Evolutionary conservation across 108 stramenopile genomes (phyloP).

Genomic region (Pseudonitzschia multiseries): DNA sequence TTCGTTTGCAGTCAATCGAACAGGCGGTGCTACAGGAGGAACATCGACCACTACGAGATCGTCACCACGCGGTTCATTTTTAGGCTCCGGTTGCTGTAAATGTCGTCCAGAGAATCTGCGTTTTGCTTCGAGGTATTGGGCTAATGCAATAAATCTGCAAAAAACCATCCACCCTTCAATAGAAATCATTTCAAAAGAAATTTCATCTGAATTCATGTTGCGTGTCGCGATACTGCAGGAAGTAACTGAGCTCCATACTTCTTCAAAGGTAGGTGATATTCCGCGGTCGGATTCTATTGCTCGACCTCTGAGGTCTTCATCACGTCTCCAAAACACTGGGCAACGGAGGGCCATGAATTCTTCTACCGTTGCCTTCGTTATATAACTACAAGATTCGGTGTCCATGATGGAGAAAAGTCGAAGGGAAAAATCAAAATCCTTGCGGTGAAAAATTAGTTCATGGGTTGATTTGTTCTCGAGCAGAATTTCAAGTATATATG

Average conservation of each 20-base stretch:
- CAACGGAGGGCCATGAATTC: constrained; percentile 80
- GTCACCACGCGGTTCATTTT: constrained; percentile 57
- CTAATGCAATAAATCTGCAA: constrained; percentile 83
- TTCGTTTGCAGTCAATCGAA: constrained; percentile 39
- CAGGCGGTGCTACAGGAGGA: constrained; percentile 73
- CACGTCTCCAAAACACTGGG: constrained; percentile 79
- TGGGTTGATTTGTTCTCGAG: constrained; percentile 36
- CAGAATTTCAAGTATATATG: constrained; percentile 36
- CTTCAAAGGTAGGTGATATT: constrained; percentile 69
- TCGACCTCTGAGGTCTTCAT: constrained; percentile 49
- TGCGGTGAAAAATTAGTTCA: constrained; percentile 55
- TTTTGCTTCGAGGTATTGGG: constrained; percentile 80
- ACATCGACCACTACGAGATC: constrained; percentile 84
- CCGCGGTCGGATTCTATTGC: constrained; percentile 11
- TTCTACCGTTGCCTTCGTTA: constrained; percentile 57
- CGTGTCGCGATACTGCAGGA: constrained; percentile 39
- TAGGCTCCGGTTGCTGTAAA: constrained; percentile 83
- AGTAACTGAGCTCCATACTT: constrained; percentile 71
- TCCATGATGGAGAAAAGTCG: constrained; percentile 79
- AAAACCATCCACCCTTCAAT: constrained; percentile 87
- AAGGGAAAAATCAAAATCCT: constrained; percentile 69
- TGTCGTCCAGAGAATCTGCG: constrained; percentile 80
- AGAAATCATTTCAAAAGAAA: constrained; percentile 43
- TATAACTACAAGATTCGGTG: constrained; percentile 64
- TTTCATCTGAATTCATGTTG: neutral